Base-by-base conservation (phyloP, 495 filamentous ascomycete genomes). In the Echria macrotheca region DNA sequence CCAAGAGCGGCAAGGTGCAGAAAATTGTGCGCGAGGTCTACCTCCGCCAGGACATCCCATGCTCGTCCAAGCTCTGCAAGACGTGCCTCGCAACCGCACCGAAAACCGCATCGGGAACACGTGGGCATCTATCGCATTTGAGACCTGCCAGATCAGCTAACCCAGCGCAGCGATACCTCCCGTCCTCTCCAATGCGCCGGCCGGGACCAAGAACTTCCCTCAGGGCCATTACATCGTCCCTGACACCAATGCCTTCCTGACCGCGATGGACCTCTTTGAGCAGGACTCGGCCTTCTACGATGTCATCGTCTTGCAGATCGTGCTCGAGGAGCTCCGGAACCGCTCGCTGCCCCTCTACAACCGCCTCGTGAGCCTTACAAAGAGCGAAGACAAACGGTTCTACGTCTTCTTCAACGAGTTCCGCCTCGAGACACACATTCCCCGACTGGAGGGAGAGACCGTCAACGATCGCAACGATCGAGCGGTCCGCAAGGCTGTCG, bases 401-500 rank as follows among this genome's bases (percentile, higher is more conserved):
- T 97, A 96, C 64, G 86, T 98, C 37, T 98, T 98, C 69, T 97
- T 97, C 76, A 98, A 98, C 66, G 93, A 98, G 49, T 98, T 98
- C 61, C 81, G 93, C 32, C 73, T 86, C 33, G 93, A 98, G 68
- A 98, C 93, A 6, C 83, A 96, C 61, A 78, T 96, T 42, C 67
- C 76, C 14, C 76, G 93, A 56, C 74, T 81, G 21, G 72, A 69
- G 18, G 85, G 86, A 18, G 93, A 98, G 70, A 84, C 82, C 5
- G 95, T 97, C 68, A 98, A 98, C 60, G 93, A 98, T 64, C 80
- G 93, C 32, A 98, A 98, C 60, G 93, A 98, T 60, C 79, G 89
- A 46, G 91, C 93, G 18, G 87, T 98, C 9, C 77, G 94, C 32
- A 80, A 78, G 54, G 89, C 91, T 5, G 87, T 89, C 32, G 81